A percentile compares a stretch with the other conserved stretches of the same genome.
phyloP scores from a whole-genome alignment of 2,329 filamentous ascomycete genomes.

The Alternaria gansuensis region DNA sequence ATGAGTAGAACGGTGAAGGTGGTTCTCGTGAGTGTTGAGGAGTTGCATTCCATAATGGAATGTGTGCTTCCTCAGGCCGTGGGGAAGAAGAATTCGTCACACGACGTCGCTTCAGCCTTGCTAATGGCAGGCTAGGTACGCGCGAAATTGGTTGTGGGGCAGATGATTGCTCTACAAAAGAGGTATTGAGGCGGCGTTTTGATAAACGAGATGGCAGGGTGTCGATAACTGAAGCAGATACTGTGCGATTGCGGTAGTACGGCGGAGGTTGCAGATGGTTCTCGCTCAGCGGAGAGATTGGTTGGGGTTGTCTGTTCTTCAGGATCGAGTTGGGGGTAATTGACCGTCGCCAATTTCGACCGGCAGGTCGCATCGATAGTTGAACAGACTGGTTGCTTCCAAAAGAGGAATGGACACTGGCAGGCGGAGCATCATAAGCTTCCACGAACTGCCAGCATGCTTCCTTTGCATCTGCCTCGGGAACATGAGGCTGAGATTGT shows the following conservation, averaged over 20 bases:
- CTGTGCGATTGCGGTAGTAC: slow-evolving; percentile 37
- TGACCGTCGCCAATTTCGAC: slow-evolving; percentile 47
- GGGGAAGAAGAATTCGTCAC: slow-evolving; percentile 42
- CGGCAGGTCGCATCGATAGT: slow-evolving; percentile 48
- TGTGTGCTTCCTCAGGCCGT: slow-evolving; percentile 35
- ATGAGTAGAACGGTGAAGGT: slow-evolving; percentile 54
- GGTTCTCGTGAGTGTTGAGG: slow-evolving; percentile 58
- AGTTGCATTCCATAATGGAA: slow-evolving; percentile 49
- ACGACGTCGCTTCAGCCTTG: slow-evolving; percentile 60
- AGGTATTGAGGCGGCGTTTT: slow-evolving; percentile 46
- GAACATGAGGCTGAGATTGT: slow-evolving; percentile 57
- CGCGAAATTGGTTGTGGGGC: slow-evolving; percentile 42
- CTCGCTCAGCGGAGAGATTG: slow-evolving; percentile 51
- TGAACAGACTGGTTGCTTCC: slow-evolving; percentile 45
- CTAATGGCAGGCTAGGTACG: slow-evolving; percentile 48
- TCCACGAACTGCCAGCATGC: slow-evolving; percentile 74
- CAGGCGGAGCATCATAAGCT: slow-evolving; percentile 66
- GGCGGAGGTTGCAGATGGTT: slow-evolving; percentile 40
- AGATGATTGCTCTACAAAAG: slow-evolving; percentile 43
- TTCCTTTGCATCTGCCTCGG: slow-evolving; percentile 70
- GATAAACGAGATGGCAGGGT: slow-evolving; percentile 33
- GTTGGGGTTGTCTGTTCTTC: slow-evolving; percentile 42
- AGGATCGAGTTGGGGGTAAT: slow-evolving; percentile 48
- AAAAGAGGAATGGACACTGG: slow-evolving; percentile 59
- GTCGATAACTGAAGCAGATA: slow-evolving; percentile 43